Base-by-base conservation (phyloP, 345 rosid genomes). In the Brassica juncea region DNA sequence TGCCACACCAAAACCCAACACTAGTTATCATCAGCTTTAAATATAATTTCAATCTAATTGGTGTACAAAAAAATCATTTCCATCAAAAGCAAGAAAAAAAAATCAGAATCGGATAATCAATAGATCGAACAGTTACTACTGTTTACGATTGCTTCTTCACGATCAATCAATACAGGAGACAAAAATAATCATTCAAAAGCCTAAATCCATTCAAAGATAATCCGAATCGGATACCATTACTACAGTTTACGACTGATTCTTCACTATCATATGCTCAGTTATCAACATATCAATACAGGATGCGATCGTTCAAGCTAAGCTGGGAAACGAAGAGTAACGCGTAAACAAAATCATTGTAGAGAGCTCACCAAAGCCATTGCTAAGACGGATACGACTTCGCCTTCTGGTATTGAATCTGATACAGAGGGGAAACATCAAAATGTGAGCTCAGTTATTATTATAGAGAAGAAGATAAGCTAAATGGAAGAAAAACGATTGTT, bases 341-440 rank as follows among this genome's bases (percentile, higher is more conserved):
- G 23, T 1, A 10, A 3, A 7, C 16, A 4, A 7, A 15, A 14
- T 74, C 61, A 35, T 27, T 27, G 3, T 28, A 37, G 73, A 76
- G 30, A 66, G 69, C 94, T 91, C 81, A 91, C 94, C 87, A 89
- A 84, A 79, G 89, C 91, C 97, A 91, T 91, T 78, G 89, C 89
- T 86, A 30, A 78, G 59, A 68, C 77, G 80, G 81, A 28, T 4
- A 71, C 70, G 74, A 82, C 69, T 66, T 19, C 71, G 71, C 63
- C 70, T 88, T 83, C 85, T 73, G 74, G 81, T 76, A 70, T 82
- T 71, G 83, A 88, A 91, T 91, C 93, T 89, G 89, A 25, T 62
- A 72, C 69, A 21, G 80, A 73, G 65, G 65, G 68, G 67, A 66
- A 69, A 69, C 5, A 79, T 8, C 23, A 73, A 68, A 28, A 5